A percentile compares a stretch with the other conserved stretches of the same genome.
Evolutionary conservation across 192 early-diverging fungal genomes (phyloP).

Genomic region (Coemansia sp.): DNA sequence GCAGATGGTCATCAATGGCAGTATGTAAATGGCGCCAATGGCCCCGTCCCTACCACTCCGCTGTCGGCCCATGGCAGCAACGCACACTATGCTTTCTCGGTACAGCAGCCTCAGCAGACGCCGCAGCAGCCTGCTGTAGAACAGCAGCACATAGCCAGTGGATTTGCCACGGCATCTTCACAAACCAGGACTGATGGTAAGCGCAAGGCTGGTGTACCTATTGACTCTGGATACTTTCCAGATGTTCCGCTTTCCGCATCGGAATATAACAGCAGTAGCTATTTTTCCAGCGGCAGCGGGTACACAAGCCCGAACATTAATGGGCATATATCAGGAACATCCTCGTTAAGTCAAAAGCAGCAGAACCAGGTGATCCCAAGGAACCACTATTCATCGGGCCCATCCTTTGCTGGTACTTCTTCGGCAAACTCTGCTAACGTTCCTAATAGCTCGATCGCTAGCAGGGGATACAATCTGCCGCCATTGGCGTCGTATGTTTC

Average conservation of each 20-base stretch:
- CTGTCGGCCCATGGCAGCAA: constrained; percentile 3
- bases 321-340: background rate
- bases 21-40: background rate
- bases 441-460: constrained; percentile 5
- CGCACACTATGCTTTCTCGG: background rate
- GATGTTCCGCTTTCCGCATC: constrained; percentile 16
- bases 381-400: constrained; percentile 26
- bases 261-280: constrained; percentile 14
- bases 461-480: constrained; percentile 44
- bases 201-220: constrained; percentile 38
- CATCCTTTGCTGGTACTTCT: constrained; percentile 15
- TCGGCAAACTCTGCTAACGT: background rate
- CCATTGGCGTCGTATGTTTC: constrained; percentile 17
- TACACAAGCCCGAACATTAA: constrained; percentile 4
- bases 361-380: constrained; percentile 16
- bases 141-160: background rate
- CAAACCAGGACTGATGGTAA: constrained; percentile 28
- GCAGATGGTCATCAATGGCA: constrained; percentile 8
- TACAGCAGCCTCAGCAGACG: constrained; percentile 2
- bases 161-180: constrained; percentile 5
- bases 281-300: constrained; percentile 10
- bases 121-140: constrained; percentile 8
- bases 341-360: constrained; percentile 4
- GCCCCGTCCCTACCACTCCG: constrained; percentile 2
- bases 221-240: constrained; percentile 50